These are phyloP conservation scores for Cutaneotrichosporon sp. DNA, from an alignment of 1,284 basidiomycete genomes.

Conservation along the genomic window DNA sequence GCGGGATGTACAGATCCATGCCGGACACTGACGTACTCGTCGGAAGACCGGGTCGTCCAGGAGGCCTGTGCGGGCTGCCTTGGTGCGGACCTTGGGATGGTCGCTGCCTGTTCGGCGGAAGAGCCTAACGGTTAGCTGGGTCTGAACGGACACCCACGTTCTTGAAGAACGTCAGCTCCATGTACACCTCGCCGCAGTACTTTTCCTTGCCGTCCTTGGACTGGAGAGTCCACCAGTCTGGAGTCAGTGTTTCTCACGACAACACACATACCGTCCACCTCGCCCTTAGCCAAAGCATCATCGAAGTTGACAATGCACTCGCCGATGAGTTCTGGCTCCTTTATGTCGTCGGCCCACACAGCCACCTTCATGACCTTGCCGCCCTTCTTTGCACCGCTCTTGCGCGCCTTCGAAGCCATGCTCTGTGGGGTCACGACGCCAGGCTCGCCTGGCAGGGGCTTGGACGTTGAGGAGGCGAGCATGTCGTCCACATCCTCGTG, in stretches of 20 bases:
- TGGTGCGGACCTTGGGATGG: constrained; percentile 34
- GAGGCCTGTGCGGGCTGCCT: background rate
- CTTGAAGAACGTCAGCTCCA: constrained; percentile 93
- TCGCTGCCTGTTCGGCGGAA: constrained; percentile 19
- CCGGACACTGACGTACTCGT: constrained; percentile 41
- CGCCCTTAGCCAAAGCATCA: constrained; percentile 86
- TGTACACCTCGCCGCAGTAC: constrained; percentile 86
- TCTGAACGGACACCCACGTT: constrained; percentile 60
- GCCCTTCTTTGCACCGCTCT: constrained; percentile 33
- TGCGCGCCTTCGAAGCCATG: constrained; percentile 50
- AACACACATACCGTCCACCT: constrained; percentile 81
- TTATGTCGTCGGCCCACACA: constrained; percentile 90
- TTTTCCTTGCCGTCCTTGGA: constrained; percentile 91
- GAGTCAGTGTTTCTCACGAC: too few relatives aligned
- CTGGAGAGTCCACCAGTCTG: constrained; percentile 89
- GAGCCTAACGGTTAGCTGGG: constrained; percentile 26
- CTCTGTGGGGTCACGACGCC: constrained; percentile 50
- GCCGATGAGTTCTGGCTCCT: constrained; percentile 94
- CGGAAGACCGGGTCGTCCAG: constrained; percentile 17
- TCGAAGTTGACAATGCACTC: constrained; percentile 82
- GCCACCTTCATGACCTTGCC: constrained; percentile 70
- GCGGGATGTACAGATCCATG: constrained; percentile 45
- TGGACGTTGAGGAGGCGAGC: constrained; percentile 51
- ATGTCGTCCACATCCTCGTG: constrained; percentile 72
- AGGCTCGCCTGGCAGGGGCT: constrained; percentile 13